Base-by-base conservation (phyloP, 106 monocot species). In the Iris macrosiphon region DNA sequence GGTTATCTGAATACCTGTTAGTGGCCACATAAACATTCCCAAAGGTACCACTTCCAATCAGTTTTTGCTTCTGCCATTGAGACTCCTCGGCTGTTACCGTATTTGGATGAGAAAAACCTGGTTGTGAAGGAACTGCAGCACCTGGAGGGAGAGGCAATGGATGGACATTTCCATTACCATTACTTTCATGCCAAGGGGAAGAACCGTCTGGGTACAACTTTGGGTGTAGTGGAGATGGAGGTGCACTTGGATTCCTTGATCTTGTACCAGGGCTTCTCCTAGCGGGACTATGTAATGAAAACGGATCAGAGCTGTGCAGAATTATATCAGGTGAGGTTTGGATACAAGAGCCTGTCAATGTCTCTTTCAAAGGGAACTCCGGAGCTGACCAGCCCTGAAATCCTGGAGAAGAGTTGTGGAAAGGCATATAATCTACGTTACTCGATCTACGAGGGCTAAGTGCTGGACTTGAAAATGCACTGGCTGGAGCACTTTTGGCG, bases 31-130 rank as follows among this genome's bases (percentile, higher is more conserved):
- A 98, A 51, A 98, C 96, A 80, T 72, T 77, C 49, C 96, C 96
- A 73, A 91, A 98, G 24, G 90, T 91, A 33, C 96, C 96, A 59
- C 86, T 83, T 25, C 96, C 96, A 61, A 98, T 78, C 34, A 87
- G 90, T 57, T 65, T 80, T 55, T 86, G 83, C 55, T 91, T 98
- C 57, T 70, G 76, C 96, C 96, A 98, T 34, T 70, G 39, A 47
- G 74, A 49, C 32, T 45, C 58, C 40, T 87, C 96, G 40, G 44
- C 16, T 69, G 63, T 90, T 64, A 44, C 6, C 10, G 55, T 14
- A 56, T 15, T 29, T 45, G 66, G 69, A 64, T 64, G 69, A 61
- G 49, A 13, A 72, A 57, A 77, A 53, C 54, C 31, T 57, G 76
- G 39, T 44, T 57, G 82, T 16, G 49, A 37, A 33, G 72, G 62